phyloP scores from a whole-genome alignment of 1,284 basidiomycete species.

The Malassezia vespertilionis region DNA sequence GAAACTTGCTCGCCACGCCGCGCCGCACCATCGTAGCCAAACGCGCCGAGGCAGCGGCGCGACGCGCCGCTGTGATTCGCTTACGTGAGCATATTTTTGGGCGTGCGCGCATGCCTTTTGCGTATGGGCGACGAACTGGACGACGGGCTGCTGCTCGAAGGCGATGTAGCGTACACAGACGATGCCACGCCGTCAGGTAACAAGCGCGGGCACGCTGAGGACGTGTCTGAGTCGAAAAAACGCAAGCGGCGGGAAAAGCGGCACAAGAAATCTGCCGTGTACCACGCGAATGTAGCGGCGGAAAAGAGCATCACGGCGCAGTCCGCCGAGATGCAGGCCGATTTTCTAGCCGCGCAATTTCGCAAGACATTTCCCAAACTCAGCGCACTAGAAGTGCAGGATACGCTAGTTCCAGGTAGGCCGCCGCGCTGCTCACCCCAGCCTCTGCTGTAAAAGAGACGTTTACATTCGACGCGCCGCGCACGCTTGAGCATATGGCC shows the following conservation, averaged over 20 bases:
- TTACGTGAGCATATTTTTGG: conserved; percentile 1
- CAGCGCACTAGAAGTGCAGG: conserved; percentile 35
- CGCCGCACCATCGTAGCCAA: conserved; percentile 33
- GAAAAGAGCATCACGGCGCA: conserved; percentile 8
- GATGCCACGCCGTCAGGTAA: conserved; percentile 13
- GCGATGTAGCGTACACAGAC: conserved; percentile 15
- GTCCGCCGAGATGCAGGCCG: conserved; percentile 33
- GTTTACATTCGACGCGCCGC: neutral
- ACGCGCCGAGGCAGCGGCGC: neutral
- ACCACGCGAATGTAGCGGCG: neutral
- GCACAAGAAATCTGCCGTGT: conserved; percentile 8
- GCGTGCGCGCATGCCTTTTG: neutral
- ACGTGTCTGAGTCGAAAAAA: conserved; percentile 24
- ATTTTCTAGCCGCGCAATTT: conserved; percentile 30
- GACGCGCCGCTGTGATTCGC: neutral
- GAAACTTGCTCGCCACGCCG: conserved; percentile 38
- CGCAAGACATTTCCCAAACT: conserved; percentile 26
- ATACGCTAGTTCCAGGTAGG: conserved; percentile 22
- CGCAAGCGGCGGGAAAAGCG: conserved; percentile 20
- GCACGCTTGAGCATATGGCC: conserved; percentile 10
- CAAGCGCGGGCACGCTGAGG: conserved; percentile 1
- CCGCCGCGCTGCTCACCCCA: neutral
- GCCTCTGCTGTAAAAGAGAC: conserved; percentile 3
- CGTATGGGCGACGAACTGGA: conserved; percentile 34
- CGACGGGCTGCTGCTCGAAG: conserved; percentile 33